Base-by-base conservation (phyloP, 441 rosid species). In the Pelargonium myrrhifolium region DNA sequence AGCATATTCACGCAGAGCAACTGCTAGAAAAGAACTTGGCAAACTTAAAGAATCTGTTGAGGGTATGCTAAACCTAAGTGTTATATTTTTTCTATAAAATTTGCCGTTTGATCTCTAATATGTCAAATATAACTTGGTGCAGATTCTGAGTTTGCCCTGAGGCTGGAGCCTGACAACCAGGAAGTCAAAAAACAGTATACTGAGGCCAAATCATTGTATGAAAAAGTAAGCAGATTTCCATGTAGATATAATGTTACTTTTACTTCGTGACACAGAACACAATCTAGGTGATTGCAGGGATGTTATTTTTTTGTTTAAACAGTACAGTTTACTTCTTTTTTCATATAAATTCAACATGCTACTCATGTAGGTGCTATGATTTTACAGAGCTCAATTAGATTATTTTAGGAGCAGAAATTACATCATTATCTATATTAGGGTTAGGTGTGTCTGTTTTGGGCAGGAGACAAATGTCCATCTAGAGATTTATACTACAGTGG, bases 1-100 rank as follows among this genome's bases (percentile, higher is more conserved):
- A 79, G 97, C 96, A 15, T 94, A 89, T 70, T 91, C 97, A 72
- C 92, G 96, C 64, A 86, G 96, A 78, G 97, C 96, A 62, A 84
- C 92, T 5, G 93, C 96, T 24, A 89, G 96, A 70, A 89, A 84
- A 76, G 94, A 87, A 81, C 83, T 91, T 47, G 83, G 86, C 59
- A 83, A 82, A 71, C 76, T 87, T 68, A 91, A 87, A 78, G 89
- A 84, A 76, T 88, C 97, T 15, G 42, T 86, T 4, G 96, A 91
- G 80, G 99, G 99, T 88, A 71, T 71, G 74, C 58, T 67, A 2
- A 22, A 14, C 62, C 22, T 12, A 31, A 49, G 37, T 14, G 39
- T 5, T 60, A 20, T 53, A 59, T 71, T 31, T 31, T n/a, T 11
- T 63, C 21, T 51, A 35, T 24, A 62, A n/a, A 65, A 18, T 62